These are phyloP conservation scores for Neurospora tetrasperma DNA, from an alignment of 495 filamentous ascomycete species.

Conservation along the genomic window DNA sequence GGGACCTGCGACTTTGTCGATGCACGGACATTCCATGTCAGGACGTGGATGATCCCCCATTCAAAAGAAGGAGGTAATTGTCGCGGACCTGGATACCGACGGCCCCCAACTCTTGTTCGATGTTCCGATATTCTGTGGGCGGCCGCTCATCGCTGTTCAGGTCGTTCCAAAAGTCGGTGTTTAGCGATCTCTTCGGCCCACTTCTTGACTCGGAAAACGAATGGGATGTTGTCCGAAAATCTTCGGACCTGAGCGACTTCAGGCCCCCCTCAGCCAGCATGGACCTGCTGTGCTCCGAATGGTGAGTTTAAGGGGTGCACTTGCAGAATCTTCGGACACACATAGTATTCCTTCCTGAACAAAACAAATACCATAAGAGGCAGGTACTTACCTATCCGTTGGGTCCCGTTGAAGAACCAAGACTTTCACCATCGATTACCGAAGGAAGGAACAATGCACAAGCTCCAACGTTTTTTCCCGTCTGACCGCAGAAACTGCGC, in stretches of 20 bases:
- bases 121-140: neutral
- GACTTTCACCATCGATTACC: neutral
- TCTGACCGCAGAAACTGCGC: neutral
- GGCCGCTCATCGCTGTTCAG: neutral
- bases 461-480: neutral
- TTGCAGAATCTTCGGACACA: neutral
- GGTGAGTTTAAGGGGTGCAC: neutral
- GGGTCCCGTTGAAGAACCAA: neutral
- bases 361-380: neutral
- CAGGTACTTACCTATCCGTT: no score
- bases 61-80: no score
- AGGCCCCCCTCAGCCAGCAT: neutral
- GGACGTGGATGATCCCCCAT: neutral
- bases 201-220: neutral
- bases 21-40: neutral
- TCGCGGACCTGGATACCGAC: no score
- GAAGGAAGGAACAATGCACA: neutral
- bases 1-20: neutral
- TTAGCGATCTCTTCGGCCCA: neutral
- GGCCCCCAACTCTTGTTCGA: neutral
- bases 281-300: neutral
- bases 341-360: neutral
- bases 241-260: neutral
- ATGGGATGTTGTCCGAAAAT: neutral
- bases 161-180: neutral